phyloP scores from a whole-genome alignment of 2,329 filamentous ascomycete genomes.

The Aspergillus transmontanensis region DNA sequence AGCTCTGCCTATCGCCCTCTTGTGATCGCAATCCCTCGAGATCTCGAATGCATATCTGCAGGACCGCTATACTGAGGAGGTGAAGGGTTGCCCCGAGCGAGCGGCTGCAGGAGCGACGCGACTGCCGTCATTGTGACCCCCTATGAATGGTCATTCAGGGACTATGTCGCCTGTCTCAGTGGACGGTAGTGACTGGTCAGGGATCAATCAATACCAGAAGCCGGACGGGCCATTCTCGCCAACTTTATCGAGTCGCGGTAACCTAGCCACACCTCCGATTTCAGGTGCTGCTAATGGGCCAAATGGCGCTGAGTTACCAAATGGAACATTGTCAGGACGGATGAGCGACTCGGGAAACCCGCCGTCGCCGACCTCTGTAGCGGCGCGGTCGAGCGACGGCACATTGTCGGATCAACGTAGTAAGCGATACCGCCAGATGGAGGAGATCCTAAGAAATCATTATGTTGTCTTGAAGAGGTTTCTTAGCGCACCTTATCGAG shows the following conservation, averaged over 20 bases:
- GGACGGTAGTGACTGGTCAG: constrained; percentile 80
- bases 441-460: constrained; percentile 76
- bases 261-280: constrained; percentile 68
- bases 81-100: constrained; percentile 6
- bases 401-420: constrained; percentile 67
- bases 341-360: constrained; percentile 53
- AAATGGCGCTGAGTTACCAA: constrained; percentile 48
- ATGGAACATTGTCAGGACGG: constrained; percentile 25
- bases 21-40: constrained; percentile 2
- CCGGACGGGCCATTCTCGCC: constrained; percentile 44
- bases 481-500: constrained; percentile 68
- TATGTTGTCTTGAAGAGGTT: constrained; percentile 78
- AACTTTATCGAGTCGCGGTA: constrained; percentile 52
- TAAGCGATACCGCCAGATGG: constrained; percentile 60
- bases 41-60: constrained; percentile 20
- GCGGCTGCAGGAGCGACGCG: constrained; percentile 6
- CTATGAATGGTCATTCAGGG: constrained; percentile 74
- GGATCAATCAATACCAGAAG: constrained; percentile 66
- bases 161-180: constrained; percentile 80
- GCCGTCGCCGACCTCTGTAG: constrained; percentile 86
- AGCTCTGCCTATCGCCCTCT: neutral
- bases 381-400: constrained; percentile 73
- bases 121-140: constrained; percentile 22
- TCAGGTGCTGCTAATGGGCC: constrained; percentile 63
- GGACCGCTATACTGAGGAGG: constrained; percentile 7